Base-by-base conservation (phyloP, 805 yeast species). In the Candida koratica region DNA sequence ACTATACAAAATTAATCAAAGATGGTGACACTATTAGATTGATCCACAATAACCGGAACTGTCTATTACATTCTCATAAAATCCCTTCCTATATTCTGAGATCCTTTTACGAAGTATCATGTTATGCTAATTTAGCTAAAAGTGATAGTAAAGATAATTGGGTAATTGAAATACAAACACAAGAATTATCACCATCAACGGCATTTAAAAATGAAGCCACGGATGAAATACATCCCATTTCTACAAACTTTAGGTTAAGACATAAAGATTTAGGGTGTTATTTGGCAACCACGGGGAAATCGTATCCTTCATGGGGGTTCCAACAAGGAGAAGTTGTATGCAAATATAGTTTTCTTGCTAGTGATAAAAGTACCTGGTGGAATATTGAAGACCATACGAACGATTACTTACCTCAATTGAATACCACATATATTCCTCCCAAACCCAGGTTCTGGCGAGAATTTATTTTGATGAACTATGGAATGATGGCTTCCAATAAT, bases 101-200 rank as follows among this genome's bases (percentile, higher is more conserved):
- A 38, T 60, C 70, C 24, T 74, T 74, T 36, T 82, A 70, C 64
- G 99, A 93, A 65, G 96, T 86, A 11, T 77, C 96, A 8, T 84
- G 96, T 52, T 87, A 87, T 54, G 95, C 96, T 39, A 75, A 77
- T 44, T 69, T 73, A 32, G 67, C 73, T 0, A 56, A 78, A 42
- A 90, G 93, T 42, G 97, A 90, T 52, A 58, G 58, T 4, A 84
- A 84, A 52, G 97, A 89, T 56, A 81, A 93, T 59, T 93, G 98
- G 98, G 64, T 82, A 25, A 67, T 90, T 28, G 96, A 90, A 62
- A 71, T 93, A 46, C 84, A 77, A 38, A 75, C 76, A 31, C 90
- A 84, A 55, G 67, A 63, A 47, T 36, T 32, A 32, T 53, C 71
- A 36, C 56, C 75, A 11, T 47, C 68, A 41, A 36, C 58, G 6